Conservation (phyloP, 2,329 filamentous ascomycete species). For the Amauroascus niger region DNA sequence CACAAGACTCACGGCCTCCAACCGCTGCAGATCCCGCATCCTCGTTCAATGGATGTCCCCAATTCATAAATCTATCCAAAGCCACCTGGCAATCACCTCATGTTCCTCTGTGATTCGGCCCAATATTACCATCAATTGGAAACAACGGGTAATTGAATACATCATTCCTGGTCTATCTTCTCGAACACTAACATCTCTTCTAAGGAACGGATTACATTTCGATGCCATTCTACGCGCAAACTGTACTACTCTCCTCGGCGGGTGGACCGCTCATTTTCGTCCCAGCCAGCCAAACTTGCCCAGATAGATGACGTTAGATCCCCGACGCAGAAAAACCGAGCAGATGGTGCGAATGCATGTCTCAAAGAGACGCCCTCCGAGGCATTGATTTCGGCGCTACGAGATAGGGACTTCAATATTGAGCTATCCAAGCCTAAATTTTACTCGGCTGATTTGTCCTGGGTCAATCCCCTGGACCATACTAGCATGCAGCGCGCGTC, state of each 20-base stretch:
- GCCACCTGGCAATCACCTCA: constrained; percentile 5
- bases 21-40: not conserved
- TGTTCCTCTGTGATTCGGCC: not conserved
- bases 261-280: not conserved
- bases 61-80: constrained; percentile 6
- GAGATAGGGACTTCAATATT: constrained; percentile 8
- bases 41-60: constrained; percentile 15
- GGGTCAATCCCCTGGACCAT: constrained; percentile 1
- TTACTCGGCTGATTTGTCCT: constrained; percentile 11
- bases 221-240: not conserved
- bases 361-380: constrained; percentile 12
- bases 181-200: not conserved
- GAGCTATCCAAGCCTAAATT: constrained; percentile 4
- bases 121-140: not conserved
- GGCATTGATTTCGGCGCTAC: constrained; percentile 12
- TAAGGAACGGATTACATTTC: not conserved
- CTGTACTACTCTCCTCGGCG: not conserved
- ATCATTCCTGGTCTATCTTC: not conserved
- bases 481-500: not conserved
- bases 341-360: not conserved
- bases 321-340: not conserved
- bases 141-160: not conserved
- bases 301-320: not conserved
- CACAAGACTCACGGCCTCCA: not conserved
- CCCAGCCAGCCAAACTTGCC: not conserved